Base-by-base conservation (phyloP, 805 yeast genomes). In the Hagleromyces aurorensis region DNA sequence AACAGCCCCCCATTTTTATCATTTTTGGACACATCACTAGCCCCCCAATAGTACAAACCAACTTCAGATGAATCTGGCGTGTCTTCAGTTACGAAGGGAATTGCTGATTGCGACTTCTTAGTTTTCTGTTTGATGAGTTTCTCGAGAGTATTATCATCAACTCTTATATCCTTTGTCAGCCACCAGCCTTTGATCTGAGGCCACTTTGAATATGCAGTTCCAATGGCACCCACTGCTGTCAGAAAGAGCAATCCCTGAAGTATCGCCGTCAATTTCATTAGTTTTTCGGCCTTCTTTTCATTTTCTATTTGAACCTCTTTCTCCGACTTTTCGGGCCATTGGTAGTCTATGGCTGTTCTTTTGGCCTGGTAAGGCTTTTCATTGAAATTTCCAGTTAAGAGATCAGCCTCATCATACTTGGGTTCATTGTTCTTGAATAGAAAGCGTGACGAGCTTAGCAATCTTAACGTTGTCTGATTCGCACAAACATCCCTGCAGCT, bases 11-110 rank as follows among this genome's bases (percentile, higher is more conserved):
- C 43, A 34, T 38, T 40, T 13, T 43, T 42, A 19, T 44, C 44
- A 13, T 46, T 39, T 16, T 47, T 41, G 4, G 30, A 17, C 11
- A 23, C n/a, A 65, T 61, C 16, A 69, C 48, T 8, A 53, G 64
- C 67, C 28, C 87, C 89, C 69, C 83, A 76, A 10, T 70, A 46
- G 41, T 75, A 78, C 6, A 79, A 57, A 6, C 85, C 82, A 3
- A 61, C 62, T 1, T 52, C 38, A n/a, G n/a, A n/a, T n/a, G n/a
- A n/a, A n/a, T n/a, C n/a, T 4, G 68, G 57, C 22, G 54, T 57
- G 22, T 62, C 59, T 10, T 57, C 50, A 30, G 61, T 40, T 2
- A 65, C 48, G 1, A 34, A 23, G 5, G 63, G 62, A 3, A 57
- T 30, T 10, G 50, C 52, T 12, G 46, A 27, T 21, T 27, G 15